Evolutionary conservation across 306 rosid genomes (phyloP), one percentile per base, ranked within the genome.

Genomic region (Oxytropis ochrocephala): DNA sequence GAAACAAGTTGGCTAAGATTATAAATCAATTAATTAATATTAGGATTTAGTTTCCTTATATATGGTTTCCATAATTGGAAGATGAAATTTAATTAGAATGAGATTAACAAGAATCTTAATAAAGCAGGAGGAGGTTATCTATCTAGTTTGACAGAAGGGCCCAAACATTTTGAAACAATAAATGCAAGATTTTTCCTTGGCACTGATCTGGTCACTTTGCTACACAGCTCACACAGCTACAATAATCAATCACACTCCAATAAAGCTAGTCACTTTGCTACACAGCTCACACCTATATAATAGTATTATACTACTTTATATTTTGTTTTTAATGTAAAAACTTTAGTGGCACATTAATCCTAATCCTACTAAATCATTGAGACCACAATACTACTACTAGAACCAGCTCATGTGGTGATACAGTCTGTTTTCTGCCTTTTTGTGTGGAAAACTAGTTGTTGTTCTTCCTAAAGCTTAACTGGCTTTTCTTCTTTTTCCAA

Each of bases 321-420:
- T 74, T 66, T 64, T 32, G 32, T 8, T 56, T 56, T 77, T 69
- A 78, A 60, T 60, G 49, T 5, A 54, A 59, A 82, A 73, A 66
- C 73, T 78, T 85, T 66, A 77, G 68, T 82, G 85, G 66, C 70
- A 80, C 52, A 46, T 76, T 79, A 75, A 73, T 78, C 74, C 35
- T 66, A 72, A 72, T 78, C 83, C 62, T 58, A 50, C 72, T 69
- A 74, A 85, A 90, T 87, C 84, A 90, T 85, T 87, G 83, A 85
- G 73, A 58, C 79, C 82, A 78, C 82, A 70, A 75, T 47, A 80
- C 71, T 81, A 78, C 60, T 65, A 46, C 76, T n/a, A n/a, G n/a
- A n/a, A 80, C 72, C 87, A 78, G 80, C 74, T 87, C 88, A 86
- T 82, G 85, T 86, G 90, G 87, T 86, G 90, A 79, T 71, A 87